Evolutionary conservation across 139 green algal species (phyloP), one percentile per base, ranked within the genome.

Genomic region (Coelastrella sp.): DNA sequence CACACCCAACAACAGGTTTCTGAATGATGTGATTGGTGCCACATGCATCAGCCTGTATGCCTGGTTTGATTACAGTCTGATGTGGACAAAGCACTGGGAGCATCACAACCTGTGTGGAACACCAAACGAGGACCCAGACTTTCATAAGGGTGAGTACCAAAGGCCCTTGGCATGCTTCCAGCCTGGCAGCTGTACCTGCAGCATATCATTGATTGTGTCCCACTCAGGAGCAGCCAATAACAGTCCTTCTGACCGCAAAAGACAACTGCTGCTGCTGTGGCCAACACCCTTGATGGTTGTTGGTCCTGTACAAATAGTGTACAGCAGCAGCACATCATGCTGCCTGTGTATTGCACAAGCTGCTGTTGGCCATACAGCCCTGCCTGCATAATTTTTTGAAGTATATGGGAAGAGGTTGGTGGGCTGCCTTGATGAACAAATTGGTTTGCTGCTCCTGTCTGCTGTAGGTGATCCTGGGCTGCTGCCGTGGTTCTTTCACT

Each of bases 61-160:
- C n/a, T 94, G 92, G 90, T 94, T 94, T 57, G 92, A 93, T 85
- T 90, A 84, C 85, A 89, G 72, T 60, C 68, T 84, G 25, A 90
- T 90, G 85, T 84, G 61, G 68, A 84, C 65, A 24, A 84, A 83
- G 57, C 85, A 90, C 25, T 90, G 85, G 85, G 85, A 83, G 59
- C 85, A 90, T 61, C 85, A 90, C 57, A 90, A 90, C 85, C 59
- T 83, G 56, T 84, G 73, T 68, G 85, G 85, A 1, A 57, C 61
- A n/a, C 85, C 70, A 6, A 17, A 84, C 7, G 74, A 81, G 7
- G 85, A 90, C 25, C 85, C 85, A 35, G 85, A 90, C 58, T 90
- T 90, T n/a, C 85, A 90, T 19, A 75, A 90, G 58, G 85, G 85
- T 88, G 49, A 15, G 66, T 58, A 5, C 10, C 20, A 86, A 24